Conservation (phyloP, 2,329 filamentous ascomycete species). For the Diaporthe citriasiana region DNA sequence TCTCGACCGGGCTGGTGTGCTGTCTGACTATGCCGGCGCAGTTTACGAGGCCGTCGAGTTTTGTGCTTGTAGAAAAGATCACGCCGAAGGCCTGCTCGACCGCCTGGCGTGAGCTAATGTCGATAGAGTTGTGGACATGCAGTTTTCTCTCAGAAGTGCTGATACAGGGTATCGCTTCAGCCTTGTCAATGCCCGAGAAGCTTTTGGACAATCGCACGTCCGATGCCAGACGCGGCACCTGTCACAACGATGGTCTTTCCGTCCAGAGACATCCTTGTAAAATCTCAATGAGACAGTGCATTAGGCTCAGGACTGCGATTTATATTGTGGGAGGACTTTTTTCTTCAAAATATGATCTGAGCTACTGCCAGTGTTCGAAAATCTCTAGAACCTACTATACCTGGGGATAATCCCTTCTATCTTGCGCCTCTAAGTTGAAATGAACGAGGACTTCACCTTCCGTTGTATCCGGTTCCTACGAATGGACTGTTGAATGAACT, state of each 20-base stretch:
- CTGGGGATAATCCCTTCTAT: too few species aligned
- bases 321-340: not conserved
- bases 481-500: not conserved
- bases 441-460: too few species aligned
- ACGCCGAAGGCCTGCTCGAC: not conserved
- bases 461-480: not conserved
- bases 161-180: not conserved
- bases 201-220: not conserved
- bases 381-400: too few species aligned
- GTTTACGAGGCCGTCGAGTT: slow-evolving; percentile 58
- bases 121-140: not conserved
- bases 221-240: not conserved
- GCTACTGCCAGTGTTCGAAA: too few species aligned
- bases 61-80: not conserved
- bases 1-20: slow-evolving; percentile 53
- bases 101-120: not conserved
- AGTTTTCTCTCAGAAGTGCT: not conserved
- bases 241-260: not conserved
- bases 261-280: not conserved
- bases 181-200: not conserved
- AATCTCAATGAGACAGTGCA: not conserved
- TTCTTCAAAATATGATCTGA: too few species aligned
- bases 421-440: too few species aligned
- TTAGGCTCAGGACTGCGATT: not conserved
- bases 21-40: slow-evolving; percentile 56